Evolutionary conservation across 2,329 filamentous ascomycete species (phyloP), one percentile per base, ranked within the genome.

Genomic region (Fusarium sp.): DNA sequence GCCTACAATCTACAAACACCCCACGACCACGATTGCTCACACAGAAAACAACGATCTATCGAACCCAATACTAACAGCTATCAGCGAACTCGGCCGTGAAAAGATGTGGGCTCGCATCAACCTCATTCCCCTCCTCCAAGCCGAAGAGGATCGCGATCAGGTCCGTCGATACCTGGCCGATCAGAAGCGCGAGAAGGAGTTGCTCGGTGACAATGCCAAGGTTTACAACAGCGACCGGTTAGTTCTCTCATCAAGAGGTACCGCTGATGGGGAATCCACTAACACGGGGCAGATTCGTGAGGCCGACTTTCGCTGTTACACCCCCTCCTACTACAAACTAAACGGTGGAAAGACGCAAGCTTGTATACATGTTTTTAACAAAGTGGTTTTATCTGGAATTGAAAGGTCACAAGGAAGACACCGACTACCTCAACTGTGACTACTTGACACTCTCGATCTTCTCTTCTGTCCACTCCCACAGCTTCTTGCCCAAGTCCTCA

Each of bases 91-190:
- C 76, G 94, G 92, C 73, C 94, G 96, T 79, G 96, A 99, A 82
- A 99, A 98, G 88, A 96, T 97, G 90, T 99, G 96, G 96, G 91
- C 94, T 71, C 93, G 96, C 81, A 97, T 99, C 85, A 91, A 98
- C 85, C 88, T 99, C 74, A 96, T 96, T 80, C 96, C 96, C 66
- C 86, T 97, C 73, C 90, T 99, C 73, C 96, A 98, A 83, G 96
- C 96, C 64, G 96, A 99, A 82, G 95, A 97, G 84, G 96, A 99
- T 86, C 92, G 96, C 70, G 96, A 99, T 85, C 92, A 96, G 82
- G 95, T 97, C 73, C 90, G 96, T 76, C 89, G 96, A 80, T 90
- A 96, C 83, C 89, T 92, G 75, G 96, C 96, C 66, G 94, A 97
- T 83, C 91, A 94, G 88, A 92, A 91, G 75, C 90, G 96, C 75